Percentiles rank a stretch among this genome's conserved stretches.
Conservation (phyloP, 805 yeast species). For the Alloascoidea hylecoeti region DNA sequence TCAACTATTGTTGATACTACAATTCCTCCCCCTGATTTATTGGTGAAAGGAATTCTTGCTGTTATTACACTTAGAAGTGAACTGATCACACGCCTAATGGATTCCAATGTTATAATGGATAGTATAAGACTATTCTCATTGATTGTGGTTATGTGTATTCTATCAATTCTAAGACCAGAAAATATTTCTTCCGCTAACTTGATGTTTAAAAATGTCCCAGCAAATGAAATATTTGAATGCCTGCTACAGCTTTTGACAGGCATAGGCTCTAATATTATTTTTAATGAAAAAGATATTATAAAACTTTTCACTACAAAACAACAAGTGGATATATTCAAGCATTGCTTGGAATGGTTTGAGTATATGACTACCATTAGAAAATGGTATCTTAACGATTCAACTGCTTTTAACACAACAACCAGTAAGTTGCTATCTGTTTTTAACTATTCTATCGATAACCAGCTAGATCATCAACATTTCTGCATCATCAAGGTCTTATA, state of each 20-base stretch:
- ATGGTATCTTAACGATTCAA: no score
- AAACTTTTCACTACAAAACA: background rate
- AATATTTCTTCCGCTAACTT: background rate
- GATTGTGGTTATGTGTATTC: background rate
- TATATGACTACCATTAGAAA: background rate
- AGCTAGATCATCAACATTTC: no score
- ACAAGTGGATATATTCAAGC: background rate
- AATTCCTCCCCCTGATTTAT: background rate
- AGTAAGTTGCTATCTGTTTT: no score
- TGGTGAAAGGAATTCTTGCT: background rate
- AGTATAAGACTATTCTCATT: background rate
- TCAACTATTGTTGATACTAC: background rate
- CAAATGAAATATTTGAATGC: background rate
- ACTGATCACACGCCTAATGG: background rate
- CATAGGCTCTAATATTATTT: background rate
- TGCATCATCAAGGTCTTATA: no score
- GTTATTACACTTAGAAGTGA: background rate
- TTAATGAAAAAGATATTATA: background rate
- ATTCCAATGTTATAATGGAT: background rate
- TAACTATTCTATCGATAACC: no score
- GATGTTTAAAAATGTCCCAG: background rate
- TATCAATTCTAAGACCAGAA: conserved; percentile 1
- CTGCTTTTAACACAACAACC: no score
- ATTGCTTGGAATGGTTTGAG: conserved; percentile 1
- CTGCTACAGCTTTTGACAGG: background rate